Conservation (phyloP, 371 early-diverging fungal species). For the Parasitella parasitica region DNA sequence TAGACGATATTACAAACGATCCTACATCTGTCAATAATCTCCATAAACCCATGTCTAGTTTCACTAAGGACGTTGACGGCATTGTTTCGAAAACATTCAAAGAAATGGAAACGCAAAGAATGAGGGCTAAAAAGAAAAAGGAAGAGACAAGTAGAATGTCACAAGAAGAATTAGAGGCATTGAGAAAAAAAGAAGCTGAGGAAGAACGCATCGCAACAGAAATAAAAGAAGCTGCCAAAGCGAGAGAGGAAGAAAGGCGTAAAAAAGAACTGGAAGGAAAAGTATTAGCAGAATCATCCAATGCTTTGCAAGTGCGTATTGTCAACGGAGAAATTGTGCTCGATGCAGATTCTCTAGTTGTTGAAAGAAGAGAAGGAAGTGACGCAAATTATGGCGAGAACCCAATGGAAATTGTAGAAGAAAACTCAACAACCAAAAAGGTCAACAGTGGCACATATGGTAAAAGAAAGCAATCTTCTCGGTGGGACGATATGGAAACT, state of each 20-base stretch:
- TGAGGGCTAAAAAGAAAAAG: constrained; percentile 15
- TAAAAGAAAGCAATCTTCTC: constrained; percentile 28
- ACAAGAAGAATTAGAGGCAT: constrained; percentile 14
- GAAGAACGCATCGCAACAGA: constrained; percentile 2
- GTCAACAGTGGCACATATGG: constrained; percentile 61
- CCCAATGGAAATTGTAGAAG: constrained; percentile 69
- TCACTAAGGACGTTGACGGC: constrained; percentile 52
- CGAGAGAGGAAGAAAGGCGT: constrained; percentile 11
- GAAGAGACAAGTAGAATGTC: constrained; percentile 21
- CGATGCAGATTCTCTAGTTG: constrained; percentile 57
- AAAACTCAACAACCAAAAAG: constrained; percentile 52
- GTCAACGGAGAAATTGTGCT: constrained; percentile 67
- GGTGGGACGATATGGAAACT: constrained; percentile 64
- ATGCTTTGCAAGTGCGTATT: constrained; percentile 61
- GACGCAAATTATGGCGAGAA: constrained; percentile 31
- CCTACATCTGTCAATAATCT: constrained; percentile 32
- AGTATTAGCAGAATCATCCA: constrained; percentile 39
- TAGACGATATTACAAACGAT: constrained; percentile 46
- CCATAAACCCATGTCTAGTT: constrained; percentile 48
- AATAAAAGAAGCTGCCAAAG: constrained; percentile 5
- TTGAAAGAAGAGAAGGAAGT: constrained; percentile 32
- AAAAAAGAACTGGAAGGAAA: constrained; percentile 8
- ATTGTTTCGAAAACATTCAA: constrained; percentile 48
- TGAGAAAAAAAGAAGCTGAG: constrained; percentile 26
- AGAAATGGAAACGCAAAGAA: constrained; percentile 38